These are phyloP conservation scores for Rhytidiadelphus loreus DNA, from an alignment of 225 moss, liverwort and hornwort species.

Conservation along the genomic window DNA sequence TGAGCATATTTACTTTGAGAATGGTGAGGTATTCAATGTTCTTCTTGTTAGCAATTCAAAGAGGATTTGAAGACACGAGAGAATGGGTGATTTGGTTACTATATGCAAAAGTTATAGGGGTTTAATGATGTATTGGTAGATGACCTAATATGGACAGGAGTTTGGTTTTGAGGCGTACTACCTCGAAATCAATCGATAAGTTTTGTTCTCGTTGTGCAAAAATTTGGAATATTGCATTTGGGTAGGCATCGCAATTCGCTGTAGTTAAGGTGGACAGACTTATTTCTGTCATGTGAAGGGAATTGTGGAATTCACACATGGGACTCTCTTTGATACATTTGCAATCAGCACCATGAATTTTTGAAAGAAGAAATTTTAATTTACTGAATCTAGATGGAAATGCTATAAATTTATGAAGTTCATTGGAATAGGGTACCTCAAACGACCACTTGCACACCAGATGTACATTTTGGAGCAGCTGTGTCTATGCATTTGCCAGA, in stretches of 20 bases:
- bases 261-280: background rate
- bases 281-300: background rate
- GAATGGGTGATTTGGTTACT: background rate
- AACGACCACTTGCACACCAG: background rate
- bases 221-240: background rate
- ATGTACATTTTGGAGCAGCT: background rate
- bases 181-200: background rate
- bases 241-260: background rate
- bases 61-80: background rate
- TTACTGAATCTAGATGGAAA: background rate
- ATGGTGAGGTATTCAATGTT: too few relatives aligned
- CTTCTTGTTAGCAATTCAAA: background rate
- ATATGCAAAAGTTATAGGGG: background rate
- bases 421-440: background rate
- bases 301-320: background rate
- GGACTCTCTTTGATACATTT: background rate
- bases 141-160: background rate
- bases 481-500: background rate
- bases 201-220: background rate
- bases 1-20: background rate
- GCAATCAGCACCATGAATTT: background rate
- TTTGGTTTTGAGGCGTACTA: background rate
- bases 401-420: background rate
- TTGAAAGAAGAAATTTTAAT: background rate
- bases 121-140: background rate